These are phyloP conservation scores for Acrocalymma vagum DNA, from an alignment of 2,329 filamentous ascomycete genomes.

Conservation along the genomic window DNA sequence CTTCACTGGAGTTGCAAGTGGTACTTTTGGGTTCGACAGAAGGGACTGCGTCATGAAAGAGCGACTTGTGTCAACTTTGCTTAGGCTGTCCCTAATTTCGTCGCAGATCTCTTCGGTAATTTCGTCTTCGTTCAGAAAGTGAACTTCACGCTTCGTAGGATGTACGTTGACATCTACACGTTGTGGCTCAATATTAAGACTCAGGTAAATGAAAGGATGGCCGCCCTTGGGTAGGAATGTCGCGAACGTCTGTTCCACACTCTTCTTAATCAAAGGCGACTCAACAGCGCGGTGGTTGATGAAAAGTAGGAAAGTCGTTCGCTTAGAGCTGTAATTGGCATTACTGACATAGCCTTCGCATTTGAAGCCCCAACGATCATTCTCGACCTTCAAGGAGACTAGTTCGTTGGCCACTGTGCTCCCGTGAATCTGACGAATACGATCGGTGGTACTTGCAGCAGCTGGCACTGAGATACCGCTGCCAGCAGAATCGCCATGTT, in stretches of 20 bases:
- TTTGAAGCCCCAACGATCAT: conserved; percentile 83
- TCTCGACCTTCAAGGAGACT: conserved; percentile 75
- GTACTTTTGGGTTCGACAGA: conserved; percentile 56
- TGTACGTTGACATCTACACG: conserved; percentile 97
- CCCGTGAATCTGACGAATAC: conserved; percentile 91
- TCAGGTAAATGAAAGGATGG: conserved; percentile 93
- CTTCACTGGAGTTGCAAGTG: conserved; percentile 51
- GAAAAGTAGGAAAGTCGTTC: conserved; percentile 86
- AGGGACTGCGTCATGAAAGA: conserved; percentile 95
- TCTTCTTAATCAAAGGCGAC: conserved; percentile 85
- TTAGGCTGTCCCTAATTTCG: conserved; percentile 78
- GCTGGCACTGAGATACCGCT: conserved; percentile 78
- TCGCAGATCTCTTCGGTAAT: conserved; percentile 88
- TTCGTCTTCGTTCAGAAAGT: conserved; percentile 97
- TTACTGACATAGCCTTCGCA: conserved; percentile 85
- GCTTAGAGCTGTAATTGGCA: conserved; percentile 93
- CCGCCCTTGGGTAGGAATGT: conserved; percentile 90
- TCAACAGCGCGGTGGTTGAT: conserved; percentile 97
- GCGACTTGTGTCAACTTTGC: conserved; percentile 89
- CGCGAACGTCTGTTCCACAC: conserved; percentile 88
- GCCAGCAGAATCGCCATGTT: conserved; percentile 85
- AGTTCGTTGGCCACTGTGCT: conserved; percentile 86
- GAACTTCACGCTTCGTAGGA: conserved; percentile 95
- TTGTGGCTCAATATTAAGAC: conserved; percentile 88
- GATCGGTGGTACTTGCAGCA: conserved; percentile 76